These are phyloP conservation scores for Begonia peltatifolia DNA, from an alignment of 306 rosid species.

Conservation along the genomic window DNA sequence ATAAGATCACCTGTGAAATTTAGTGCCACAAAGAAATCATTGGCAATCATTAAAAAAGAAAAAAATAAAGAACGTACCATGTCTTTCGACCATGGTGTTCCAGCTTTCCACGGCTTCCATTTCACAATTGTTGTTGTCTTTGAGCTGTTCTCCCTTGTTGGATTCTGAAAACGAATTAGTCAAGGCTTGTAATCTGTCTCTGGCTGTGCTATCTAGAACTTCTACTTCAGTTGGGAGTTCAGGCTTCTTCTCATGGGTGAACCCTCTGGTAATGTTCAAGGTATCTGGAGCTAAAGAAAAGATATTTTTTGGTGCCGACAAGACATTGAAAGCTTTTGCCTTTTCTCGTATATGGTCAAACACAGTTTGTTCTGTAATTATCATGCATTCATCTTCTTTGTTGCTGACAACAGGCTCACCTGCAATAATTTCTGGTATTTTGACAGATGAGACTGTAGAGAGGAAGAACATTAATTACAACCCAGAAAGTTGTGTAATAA, in stretches of 20 bases:
- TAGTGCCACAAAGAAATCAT: constrained; percentile 7
- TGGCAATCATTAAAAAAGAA: constrained; percentile 3
- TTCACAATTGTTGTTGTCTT: constrained; percentile 7
- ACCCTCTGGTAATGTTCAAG: constrained; percentile 29
- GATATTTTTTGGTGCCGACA: constrained; percentile 30
- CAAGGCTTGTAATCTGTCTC: constrained; percentile 12
- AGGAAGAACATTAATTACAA: constrained; percentile 2
- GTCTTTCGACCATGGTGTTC: constrained; percentile 24
- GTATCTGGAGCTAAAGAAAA: constrained; percentile 35
- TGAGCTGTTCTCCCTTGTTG: constrained; percentile 14
- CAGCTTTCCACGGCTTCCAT: constrained; percentile 23
- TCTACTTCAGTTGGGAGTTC: constrained; percentile 30
- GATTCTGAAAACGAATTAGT: constrained; percentile 24
- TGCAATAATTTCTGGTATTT: constrained; percentile 13
- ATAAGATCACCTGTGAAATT: constrained; percentile 18
- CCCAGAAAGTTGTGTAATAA: background rate
- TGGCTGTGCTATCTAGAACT: constrained; percentile 31
- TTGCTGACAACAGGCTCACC: constrained; percentile 26
- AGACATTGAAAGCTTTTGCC: constrained; percentile 48
- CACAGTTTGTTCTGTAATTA: constrained; percentile 52
- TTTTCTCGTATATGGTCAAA: constrained; percentile 90
- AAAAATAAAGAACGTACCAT: constrained; percentile 15
- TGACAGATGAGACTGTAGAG: constrained; percentile 13
- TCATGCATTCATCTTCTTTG: constrained; percentile 40
- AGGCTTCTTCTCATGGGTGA: constrained; percentile 31